phyloP scores from a whole-genome alignment of 768 basidiomycete species.

The Panaeolus papilionaceus region DNA sequence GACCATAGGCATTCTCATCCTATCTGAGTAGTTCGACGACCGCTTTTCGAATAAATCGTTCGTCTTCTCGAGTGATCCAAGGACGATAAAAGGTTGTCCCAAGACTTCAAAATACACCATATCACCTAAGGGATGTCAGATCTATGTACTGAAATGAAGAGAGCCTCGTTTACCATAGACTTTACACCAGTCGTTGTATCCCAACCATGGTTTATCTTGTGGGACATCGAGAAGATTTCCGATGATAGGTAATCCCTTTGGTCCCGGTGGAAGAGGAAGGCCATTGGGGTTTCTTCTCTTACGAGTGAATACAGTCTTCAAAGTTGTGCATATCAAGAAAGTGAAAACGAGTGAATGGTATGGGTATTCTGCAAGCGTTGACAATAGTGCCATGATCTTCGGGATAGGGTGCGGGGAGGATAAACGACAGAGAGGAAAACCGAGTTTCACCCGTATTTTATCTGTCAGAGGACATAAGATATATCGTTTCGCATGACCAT shows the following conservation, averaged over 20 bases:
- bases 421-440: not conserved
- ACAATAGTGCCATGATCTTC: not conserved
- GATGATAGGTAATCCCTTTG: conserved; percentile 15
- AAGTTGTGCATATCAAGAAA: not conserved
- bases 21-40: conserved; percentile 61
- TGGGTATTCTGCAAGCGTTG: not conserved
- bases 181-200: conserved; percentile 25
- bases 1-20: conserved; percentile 53
- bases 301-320: not conserved
- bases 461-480: not conserved
- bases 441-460: not conserved
- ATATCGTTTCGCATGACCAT: not conserved
- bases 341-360: not conserved
- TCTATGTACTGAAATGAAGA: not conserved
- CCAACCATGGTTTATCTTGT: conserved; percentile 22
- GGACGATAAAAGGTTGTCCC: conserved; percentile 47
- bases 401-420: not conserved
- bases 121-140: conserved; percentile 46
- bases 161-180: conserved; percentile 21
- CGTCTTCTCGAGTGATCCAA: conserved; percentile 49
- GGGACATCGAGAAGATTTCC: not conserved
- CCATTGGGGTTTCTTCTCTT: not conserved
- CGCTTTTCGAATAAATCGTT: conserved; percentile 64
- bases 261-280: conserved; percentile 15
- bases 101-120: conserved; percentile 58